Base-by-base conservation (phyloP, 257 asterid genomes). In the Capsicum chinense region DNA sequence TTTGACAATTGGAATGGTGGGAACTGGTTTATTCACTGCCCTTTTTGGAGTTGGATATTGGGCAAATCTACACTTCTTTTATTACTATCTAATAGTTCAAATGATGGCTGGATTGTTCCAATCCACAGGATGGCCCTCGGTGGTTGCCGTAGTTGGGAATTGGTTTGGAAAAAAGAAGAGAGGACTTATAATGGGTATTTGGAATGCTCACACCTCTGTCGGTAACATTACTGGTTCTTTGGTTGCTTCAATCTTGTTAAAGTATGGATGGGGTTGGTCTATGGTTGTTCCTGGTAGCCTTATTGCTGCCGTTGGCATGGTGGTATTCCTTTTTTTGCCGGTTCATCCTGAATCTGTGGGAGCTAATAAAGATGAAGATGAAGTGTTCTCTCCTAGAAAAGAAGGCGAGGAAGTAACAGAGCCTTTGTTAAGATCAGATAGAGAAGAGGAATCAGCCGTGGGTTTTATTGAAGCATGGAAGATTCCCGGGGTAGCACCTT, bases 261-360 rank as follows among this genome's bases (percentile, higher is more conserved):
- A 87, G 85, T 90, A 93, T 71, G 99, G 99, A 33, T 97, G 99
- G 99, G 99, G 99, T n/a, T 97, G 97, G 98, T 97, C 99, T 2
- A 67, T 93, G 94, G 95, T 82, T 76, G 91, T 92, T 58, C 99
- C 99, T 3, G 99, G 98, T 44, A 69, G 90, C 26, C 93, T 93
- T 37, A 95, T 97, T 67, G 85, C 88, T 39, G 88, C 88, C 57
- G 80, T 90, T 42, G 98, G 97, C 1, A n/a, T 92, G 26, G 79
- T 95, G 33, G 90, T 97, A 6, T 94, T 93, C 87, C 82, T 92
- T n/a, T 87, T 95, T 83, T 90, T 96, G 56, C 98, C 99, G 0
- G 97, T 94, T 67, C 89, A 91, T 85, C 99, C 98, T 0, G 95
- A 91, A 11, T 73, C 92, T 0, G 94, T 93, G 11, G 97, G 94